Conservation (phyloP, 2,329 filamentous ascomycete genomes). For the Neonectria sp. region DNA sequence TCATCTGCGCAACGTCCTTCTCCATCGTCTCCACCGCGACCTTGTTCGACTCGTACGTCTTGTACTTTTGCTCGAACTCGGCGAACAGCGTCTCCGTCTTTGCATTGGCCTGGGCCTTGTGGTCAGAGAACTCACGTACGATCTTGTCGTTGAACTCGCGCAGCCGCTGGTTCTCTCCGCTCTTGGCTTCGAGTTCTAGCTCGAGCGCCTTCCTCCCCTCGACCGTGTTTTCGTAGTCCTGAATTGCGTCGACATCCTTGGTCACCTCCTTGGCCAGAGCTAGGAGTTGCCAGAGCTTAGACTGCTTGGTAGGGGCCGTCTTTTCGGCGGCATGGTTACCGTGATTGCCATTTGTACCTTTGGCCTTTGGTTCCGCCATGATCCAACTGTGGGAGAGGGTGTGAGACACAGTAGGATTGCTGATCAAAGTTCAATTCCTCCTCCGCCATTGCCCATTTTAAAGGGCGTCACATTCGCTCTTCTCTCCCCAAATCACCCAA, state of each 20-base stretch:
- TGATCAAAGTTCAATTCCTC: constrained; percentile 32
- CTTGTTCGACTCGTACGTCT: constrained; percentile 47
- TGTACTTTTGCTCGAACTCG: constrained; percentile 46
- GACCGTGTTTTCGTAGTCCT: constrained; percentile 44
- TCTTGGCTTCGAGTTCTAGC: constrained; percentile 44
- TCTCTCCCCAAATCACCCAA: not conserved
- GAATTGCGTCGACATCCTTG: constrained; percentile 46
- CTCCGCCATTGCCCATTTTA: constrained; percentile 40
- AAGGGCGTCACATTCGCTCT: constrained; percentile 33
- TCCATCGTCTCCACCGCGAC: constrained; percentile 57
- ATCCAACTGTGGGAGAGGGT: constrained; percentile 16
- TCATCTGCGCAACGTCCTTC: constrained; percentile 61
- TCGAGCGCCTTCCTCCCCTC: constrained; percentile 43
- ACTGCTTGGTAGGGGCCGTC: constrained; percentile 32
- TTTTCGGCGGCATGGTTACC: constrained; percentile 39
- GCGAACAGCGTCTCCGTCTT: constrained; percentile 41
- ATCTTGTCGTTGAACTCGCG: constrained; percentile 47
- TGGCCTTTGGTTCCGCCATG: constrained; percentile 50
- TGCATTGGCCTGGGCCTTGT: constrained; percentile 39
- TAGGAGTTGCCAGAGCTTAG: constrained; percentile 48
- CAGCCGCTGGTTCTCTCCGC: constrained; percentile 42
- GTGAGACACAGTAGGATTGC: constrained; percentile 13
- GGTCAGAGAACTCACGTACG: constrained; percentile 41
- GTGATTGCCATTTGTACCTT: constrained; percentile 36
- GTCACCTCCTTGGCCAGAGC: constrained; percentile 47